Evolutionary conservation across 1,284 basidiomycete species (phyloP).

Genomic region (Microbotryum scabiosae): DNA sequence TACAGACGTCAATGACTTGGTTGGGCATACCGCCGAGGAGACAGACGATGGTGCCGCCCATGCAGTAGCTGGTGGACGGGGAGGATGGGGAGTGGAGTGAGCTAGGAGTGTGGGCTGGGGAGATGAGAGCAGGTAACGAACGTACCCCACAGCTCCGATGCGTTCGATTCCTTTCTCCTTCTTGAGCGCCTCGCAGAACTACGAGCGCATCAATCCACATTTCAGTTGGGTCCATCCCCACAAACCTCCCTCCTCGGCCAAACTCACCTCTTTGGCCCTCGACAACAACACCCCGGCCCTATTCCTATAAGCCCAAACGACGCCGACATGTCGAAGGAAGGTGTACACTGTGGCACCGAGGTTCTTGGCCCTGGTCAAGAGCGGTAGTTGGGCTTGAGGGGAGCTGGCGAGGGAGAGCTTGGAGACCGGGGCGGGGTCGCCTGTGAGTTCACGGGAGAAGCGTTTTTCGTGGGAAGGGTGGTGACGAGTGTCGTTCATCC

Average conservation of each 20-base stretch:
- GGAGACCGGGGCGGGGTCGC: conserved; percentile 1
- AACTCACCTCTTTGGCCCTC: not conserved
- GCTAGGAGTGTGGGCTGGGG: not conserved
- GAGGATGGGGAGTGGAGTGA: not conserved
- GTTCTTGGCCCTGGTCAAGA: not conserved
- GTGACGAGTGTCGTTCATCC: no score
- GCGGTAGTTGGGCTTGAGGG: not conserved
- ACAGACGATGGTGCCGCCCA: not conserved
- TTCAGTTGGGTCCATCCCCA: not conserved
- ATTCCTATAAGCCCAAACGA: not conserved
- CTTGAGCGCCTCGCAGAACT: conserved; percentile 8
- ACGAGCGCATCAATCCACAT: not conserved
- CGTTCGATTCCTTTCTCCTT: not conserved
- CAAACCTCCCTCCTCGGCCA: no score
- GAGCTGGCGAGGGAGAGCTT: not conserved
- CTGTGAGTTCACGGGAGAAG: not conserved
- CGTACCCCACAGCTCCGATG: conserved; percentile 9
- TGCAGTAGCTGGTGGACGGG: not conserved
- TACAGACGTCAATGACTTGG: not conserved
- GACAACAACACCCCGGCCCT: not conserved
- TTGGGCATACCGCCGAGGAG: not conserved
- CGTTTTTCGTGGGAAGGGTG: not conserved
- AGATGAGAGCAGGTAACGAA: not conserved
- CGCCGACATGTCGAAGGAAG: no score
- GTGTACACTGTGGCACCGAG: not conserved